Evolutionary conservation across 176 grass and related monocot species (phyloP), one percentile per base, ranked within the genome.

Genomic region (Aegilops longissima): DNA sequence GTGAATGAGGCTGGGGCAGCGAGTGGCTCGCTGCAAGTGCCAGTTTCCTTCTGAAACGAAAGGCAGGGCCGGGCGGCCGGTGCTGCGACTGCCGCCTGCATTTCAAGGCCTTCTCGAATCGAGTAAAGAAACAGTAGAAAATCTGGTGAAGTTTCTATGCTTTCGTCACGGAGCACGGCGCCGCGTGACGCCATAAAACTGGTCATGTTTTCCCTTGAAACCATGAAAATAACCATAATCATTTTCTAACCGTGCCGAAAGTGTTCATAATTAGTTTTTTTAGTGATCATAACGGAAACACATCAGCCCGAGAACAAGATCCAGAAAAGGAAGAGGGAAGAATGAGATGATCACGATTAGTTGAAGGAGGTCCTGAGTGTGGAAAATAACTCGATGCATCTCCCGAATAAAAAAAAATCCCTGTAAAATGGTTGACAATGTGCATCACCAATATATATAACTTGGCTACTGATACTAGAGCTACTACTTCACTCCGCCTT

Each of bases 401-500:
- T 5, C 49, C 49, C 0, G 16, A 54, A 64, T 64, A 27, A 25
- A 12, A 63, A 44, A 44, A n/a, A 61, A 24, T 25, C 12, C 63
- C 2, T 66, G 63, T 14, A 42, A 49, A 42, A 51, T 17, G 42
- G 23, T 75, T 75, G 72, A 49, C 72, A 27, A 30, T 7, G 23
- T 75, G 72, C 42, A 75, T 27, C 23, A 14, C 8, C 27, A 58
- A 58, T 21, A 30, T 27, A 18, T 52, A 51, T 70, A 40, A 51
- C 44, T 35, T 78, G 31, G 36, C 24, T 47, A 49, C 70, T 35
- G 35, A 21, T 24, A 20, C 54, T 59, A 54, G 51, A 17, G 20
- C 54, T 59, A 59, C 38, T 54, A 59, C 38, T 54, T 79, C 73
- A 72, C 35, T 62, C 78, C 39, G n/a, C 49, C 65, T 89, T n/a